A percentile compares a stretch with the other conserved stretches of the same genome.
Evolutionary conservation across 2,329 filamentous ascomycete genomes (phyloP).

Genomic region (Sporothrix inflata): DNA sequence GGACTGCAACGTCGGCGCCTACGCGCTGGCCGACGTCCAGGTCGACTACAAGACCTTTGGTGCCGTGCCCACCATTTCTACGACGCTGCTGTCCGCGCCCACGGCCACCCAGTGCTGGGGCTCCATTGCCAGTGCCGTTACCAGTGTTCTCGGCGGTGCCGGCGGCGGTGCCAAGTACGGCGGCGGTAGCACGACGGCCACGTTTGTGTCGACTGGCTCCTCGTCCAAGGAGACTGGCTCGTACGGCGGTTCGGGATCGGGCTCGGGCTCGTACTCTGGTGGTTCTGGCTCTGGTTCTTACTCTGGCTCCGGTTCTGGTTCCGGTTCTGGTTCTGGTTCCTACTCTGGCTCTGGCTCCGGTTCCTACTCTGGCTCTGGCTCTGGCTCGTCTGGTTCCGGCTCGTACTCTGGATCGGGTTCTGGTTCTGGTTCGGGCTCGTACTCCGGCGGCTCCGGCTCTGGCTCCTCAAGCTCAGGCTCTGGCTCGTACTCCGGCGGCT

Average conservation of each 20-base stretch:
- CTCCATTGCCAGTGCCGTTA: constrained; percentile 8
- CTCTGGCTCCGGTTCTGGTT: background rate
- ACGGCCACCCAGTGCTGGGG: constrained; percentile 44
- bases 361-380: background rate
- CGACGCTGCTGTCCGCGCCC: constrained; percentile 45
- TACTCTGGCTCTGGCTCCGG: background rate
- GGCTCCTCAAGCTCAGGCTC: background rate
- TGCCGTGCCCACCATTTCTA: constrained; percentile 47
- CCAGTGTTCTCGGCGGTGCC: background rate
- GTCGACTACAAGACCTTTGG: constrained; percentile 45
- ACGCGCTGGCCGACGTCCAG: constrained; percentile 42
- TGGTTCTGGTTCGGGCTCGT: no score
- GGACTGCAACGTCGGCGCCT: constrained; percentile 47
- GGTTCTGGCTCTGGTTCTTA: background rate
- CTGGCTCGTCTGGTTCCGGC: background rate
- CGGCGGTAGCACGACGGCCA: background rate
- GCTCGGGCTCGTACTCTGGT: background rate
- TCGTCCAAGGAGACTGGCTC: constrained; percentile 1
- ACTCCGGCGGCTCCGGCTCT: background rate
- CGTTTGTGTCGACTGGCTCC: background rate
- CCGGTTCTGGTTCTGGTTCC: background rate
- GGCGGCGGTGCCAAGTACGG: background rate
- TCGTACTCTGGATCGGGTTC: background rate
- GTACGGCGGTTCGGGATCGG: background rate
- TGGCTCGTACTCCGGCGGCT: background rate